Evolutionary conservation across 106 monocot genomes (phyloP), one percentile per base, ranked within the genome.

Genomic region (Triglochin maritima): DNA sequence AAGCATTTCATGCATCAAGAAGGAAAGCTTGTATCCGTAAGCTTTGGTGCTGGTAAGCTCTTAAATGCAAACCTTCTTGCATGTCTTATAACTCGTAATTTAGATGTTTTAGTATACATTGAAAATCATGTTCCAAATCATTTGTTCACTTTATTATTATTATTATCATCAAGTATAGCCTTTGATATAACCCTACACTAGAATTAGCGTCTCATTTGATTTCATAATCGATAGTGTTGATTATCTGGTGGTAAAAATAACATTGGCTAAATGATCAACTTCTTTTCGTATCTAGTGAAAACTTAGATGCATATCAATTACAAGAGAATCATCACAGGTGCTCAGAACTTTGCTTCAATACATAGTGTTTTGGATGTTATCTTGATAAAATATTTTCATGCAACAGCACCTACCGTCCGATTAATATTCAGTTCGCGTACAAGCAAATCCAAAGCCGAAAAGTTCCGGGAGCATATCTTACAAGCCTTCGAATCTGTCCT

Each of bases 401-500:
- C 15, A 64, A 48, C 78, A 95, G 95, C 83, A 67, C 83, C 90
- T 14, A 88, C 80, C 4, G 95, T 86, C n/a, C 85, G 82, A 66
- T 63, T 95, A 77, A 54, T 76, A 17, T 90, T 95, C 79, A 79
- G 75, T 65, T 87, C 90, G 42, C 74, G 64, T 65, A 63, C 57
- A 55, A 78, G 69, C 63, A 95, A 85, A 79, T 79, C 81, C 41
- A 87, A 83, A 74, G 95, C 95, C 62, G 95, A 95, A 75, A 95
- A 83, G 55, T 90, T 81, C 71, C 79, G 95, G 56, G 87, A 71
- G 41, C 83, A 95, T 13, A 85, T 95, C 57, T 65, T 87, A 51
- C 83, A 90, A 55, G 95, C 95, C 67, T 87, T 90, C 85, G 87
- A 86, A 73, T 87, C 79, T 62, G 83, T 87, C 49, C 79, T 95